A percentile compares a stretch with the other conserved stretches of the same genome.
phyloP scores from a whole-genome alignment of 176 grass and related monocot genomes.

The Bromus sterilis region DNA sequence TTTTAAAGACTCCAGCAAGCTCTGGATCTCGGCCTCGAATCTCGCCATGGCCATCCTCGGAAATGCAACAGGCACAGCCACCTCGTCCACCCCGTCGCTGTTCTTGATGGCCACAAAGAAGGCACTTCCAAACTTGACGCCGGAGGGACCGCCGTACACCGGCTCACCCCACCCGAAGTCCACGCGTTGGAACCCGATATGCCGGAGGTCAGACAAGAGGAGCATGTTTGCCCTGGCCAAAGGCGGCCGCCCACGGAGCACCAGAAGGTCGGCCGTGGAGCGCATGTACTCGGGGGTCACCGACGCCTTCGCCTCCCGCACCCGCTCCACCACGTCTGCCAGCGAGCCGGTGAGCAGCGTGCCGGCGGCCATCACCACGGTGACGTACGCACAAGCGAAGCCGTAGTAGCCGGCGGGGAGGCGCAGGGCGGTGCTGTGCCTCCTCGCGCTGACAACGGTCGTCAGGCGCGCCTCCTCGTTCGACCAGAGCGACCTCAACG shows the following conservation, averaged over 20 bases:
- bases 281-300: slow-evolving; percentile 26
- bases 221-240: neutral
- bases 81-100: neutral
- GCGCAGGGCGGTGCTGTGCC: neutral
- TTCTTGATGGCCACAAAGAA: neutral
- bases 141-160: slow-evolving; percentile 9
- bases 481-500: neutral
- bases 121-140: neutral
- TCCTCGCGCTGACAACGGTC: neutral
- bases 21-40: slow-evolving; percentile 5
- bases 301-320: slow-evolving; percentile 19
- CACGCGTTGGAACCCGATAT: slow-evolving; percentile 16
- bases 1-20: too few species aligned
- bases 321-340: slow-evolving; percentile 3
- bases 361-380: neutral
- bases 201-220: slow-evolving; percentile 22
- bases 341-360: neutral
- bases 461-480: neutral
- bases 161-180: slow-evolving; percentile 39
- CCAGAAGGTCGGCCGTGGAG: slow-evolving; percentile 10
- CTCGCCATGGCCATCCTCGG: slow-evolving; percentile 19
- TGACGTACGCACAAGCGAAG: neutral
- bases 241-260: neutral
- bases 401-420: slow-evolving; percentile 40
- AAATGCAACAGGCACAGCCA: slow-evolving; percentile 6